phyloP scores from a whole-genome alignment of 257 asterid genomes.

The Lavandula angustifolia region DNA sequence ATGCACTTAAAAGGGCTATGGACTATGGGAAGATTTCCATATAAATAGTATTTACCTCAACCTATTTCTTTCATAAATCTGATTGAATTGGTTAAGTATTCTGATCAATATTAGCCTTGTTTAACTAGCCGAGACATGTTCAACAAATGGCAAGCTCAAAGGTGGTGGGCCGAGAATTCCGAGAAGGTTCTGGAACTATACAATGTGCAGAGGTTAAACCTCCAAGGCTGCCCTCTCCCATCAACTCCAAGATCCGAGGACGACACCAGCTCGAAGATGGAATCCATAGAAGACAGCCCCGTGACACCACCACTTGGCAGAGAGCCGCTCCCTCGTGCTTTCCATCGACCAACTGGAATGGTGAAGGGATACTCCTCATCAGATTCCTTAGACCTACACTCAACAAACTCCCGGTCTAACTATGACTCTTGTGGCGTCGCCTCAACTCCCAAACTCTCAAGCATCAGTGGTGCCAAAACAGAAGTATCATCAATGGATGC shows the following conservation, averaged over 20 bases:
- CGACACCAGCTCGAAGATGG: conserved; percentile 63
- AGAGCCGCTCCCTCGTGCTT: conserved; percentile 69
- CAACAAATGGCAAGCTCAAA: conserved; percentile 96
- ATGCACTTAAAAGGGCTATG: too few species aligned
- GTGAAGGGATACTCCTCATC: conserved; percentile 65
- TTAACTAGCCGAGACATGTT: conserved; percentile 77
- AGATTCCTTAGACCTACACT: conserved; percentile 60
- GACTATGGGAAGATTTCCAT: too few species aligned
- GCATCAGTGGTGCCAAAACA: conserved; percentile 57
- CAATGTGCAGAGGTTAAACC: conserved; percentile 81
- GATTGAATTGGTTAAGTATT: too few species aligned
- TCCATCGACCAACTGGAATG: conserved; percentile 49
- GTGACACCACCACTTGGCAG: conserved; percentile 79
- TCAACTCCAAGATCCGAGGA: conserved; percentile 83
- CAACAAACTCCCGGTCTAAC: conserved; percentile 52
- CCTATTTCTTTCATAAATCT: too few species aligned
- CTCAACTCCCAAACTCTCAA: conserved; percentile 90
- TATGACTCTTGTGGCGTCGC: conserved; percentile 58
- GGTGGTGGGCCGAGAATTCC: conserved; percentile 95
- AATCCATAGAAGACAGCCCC: conserved; percentile 68
- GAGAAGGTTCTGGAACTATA: conserved; percentile 89
- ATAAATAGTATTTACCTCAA: too few species aligned
- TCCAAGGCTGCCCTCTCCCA: conserved; percentile 81
- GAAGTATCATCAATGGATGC: conserved; percentile 62
- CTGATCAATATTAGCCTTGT: not conserved